Base-by-base conservation (phyloP, 2,329 filamentous ascomycete species). In the Colletotrichum gigasporum region DNA sequence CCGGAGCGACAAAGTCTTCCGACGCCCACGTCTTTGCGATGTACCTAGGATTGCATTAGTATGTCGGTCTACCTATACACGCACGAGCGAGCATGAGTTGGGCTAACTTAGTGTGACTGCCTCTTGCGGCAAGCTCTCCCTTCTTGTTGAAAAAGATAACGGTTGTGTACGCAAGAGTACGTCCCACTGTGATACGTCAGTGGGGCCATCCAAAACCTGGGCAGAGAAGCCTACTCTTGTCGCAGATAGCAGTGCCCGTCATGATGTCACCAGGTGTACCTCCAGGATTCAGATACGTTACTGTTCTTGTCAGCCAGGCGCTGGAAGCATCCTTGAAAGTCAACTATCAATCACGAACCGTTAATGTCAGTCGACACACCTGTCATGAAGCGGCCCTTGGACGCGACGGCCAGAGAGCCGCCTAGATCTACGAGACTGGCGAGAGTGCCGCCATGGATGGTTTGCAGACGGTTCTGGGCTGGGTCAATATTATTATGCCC, bases 371-470 rank as follows among this genome's bases (percentile, higher is more conserved):
- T 90, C 2, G 88, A 88, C 3, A 90, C 88, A 10, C 88, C 88
- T 0, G 88, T 90, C 16, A 83, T 81, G 69, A 86, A 90, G 1
- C 87, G 77, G 0, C 88, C 88, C 67, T 84, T 87, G 1, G 88
- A 90, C 1, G 88, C 88, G 3, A 90, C 87, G 9, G 88, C 88
- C 3, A 90, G 79, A 0, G 88, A 90, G 12, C 88, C 88, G 10
- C 87, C 87, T 0, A 90, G 78, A 66, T 90, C 88, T 26, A 90
- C 89, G 78, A 94, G 89, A 73, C 89, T 91, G 3, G 92, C 92
- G 26, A 95, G 89, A 0, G 91, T 92, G 4, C 92, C 92, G 16
- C 92, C 92, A 71, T 95, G 92, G 26, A 94, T 84, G 34, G 90
- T 94, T 55, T 88, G 85, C 0, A 95, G 81, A 1, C 92, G 89